Conservation (phyloP, 2,329 filamentous ascomycete genomes). For the Zymoseptoria pseudotritici region DNA sequence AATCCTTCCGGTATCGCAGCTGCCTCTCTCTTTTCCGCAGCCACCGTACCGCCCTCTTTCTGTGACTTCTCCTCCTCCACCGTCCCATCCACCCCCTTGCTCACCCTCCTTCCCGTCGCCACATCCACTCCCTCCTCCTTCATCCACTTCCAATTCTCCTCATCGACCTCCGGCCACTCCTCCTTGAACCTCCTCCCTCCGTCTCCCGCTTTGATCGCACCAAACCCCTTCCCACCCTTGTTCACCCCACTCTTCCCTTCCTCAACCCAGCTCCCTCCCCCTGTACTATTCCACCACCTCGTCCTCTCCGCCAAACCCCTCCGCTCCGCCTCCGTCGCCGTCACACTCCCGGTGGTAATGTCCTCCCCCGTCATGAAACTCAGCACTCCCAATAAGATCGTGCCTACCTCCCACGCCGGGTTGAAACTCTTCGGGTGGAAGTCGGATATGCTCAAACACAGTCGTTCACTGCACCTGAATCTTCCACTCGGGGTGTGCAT, state of each 20-base stretch:
- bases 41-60: slow-evolving; percentile 47
- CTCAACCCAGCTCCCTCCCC: slow-evolving; percentile 63
- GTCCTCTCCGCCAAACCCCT: slow-evolving; percentile 68
- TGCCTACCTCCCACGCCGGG: slow-evolving; percentile 95
- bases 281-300: slow-evolving; percentile 95
- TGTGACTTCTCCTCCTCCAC: slow-evolving; percentile 46
- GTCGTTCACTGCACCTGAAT: slow-evolving; percentile 79
- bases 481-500: too few relatives aligned
- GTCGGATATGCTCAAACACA: slow-evolving; percentile 93
- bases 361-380: slow-evolving; percentile 99
- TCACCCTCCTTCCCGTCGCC: slow-evolving; percentile 58
- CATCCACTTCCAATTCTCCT: slow-evolving; percentile 91
- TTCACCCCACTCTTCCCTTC: slow-evolving; percentile 29
- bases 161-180: slow-evolving; percentile 85
- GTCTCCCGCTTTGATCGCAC: slow-evolving; percentile 77
- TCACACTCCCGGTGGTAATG: slow-evolving; percentile 91
- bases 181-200: slow-evolving; percentile 81
- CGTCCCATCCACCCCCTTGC: slow-evolving; percentile 47
- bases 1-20: slow-evolving; percentile 75
- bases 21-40: slow-evolving; percentile 70
- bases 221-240: slow-evolving; percentile 56
- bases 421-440: slow-evolving; percentile 99
- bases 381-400: slow-evolving; percentile 85
- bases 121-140: slow-evolving; percentile 71
- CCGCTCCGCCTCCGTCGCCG: slow-evolving; percentile 68